These are phyloP conservation scores for Rosa hybrid DNA, from an alignment of 331 rosid genomes.

Conservation along the genomic window DNA sequence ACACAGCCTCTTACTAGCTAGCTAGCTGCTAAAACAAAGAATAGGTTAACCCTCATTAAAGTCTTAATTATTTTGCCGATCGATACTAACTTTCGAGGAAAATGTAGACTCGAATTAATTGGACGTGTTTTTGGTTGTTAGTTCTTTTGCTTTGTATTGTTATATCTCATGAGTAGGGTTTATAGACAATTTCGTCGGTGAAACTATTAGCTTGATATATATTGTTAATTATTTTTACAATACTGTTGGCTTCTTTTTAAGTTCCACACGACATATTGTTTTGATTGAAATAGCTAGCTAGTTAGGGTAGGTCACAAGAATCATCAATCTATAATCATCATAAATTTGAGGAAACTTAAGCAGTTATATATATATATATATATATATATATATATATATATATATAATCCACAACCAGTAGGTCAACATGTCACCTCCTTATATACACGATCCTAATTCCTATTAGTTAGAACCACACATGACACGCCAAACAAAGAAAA, in stretches of 20 bases:
- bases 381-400: neutral
- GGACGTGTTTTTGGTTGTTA: neutral
- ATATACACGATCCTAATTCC: neutral
- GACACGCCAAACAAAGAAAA: neutral
- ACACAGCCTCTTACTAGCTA: constrained; percentile 13
- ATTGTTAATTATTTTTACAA: too few species aligned
- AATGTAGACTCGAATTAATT: neutral
- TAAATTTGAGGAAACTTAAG: neutral
- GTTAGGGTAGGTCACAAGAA: neutral
- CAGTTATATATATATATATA: neutral
- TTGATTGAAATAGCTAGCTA: neutral
- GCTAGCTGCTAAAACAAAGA: neutral
- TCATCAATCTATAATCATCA: neutral
- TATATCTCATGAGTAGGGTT: neutral
- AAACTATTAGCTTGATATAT: neutral
- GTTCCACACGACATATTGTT: too few species aligned
- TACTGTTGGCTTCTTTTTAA: too few species aligned
- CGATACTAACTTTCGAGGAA: neutral
- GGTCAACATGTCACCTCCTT: neutral
- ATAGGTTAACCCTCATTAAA: neutral
- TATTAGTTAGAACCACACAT: neutral
- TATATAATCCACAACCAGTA: neutral
- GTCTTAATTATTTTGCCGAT: neutral
- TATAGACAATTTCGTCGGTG: neutral
- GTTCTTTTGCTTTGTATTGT: neutral